Evolutionary conservation across 2,329 filamentous ascomycete species (phyloP).

Genomic region (Aspergillus ochraceus): DNA sequence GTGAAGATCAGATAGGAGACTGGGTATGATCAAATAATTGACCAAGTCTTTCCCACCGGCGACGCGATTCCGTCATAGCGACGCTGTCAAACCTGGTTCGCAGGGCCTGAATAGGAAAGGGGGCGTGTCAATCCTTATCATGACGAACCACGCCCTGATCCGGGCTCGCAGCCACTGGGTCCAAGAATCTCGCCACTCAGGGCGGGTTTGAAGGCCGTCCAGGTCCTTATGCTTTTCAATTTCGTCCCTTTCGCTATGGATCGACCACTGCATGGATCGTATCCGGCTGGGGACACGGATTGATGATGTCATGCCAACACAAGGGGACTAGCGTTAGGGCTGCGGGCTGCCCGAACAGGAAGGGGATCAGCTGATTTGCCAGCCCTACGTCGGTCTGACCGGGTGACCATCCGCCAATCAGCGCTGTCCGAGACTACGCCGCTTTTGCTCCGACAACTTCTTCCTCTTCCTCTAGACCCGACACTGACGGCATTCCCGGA

Average conservation of each 20-base stretch:
- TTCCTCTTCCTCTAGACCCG: no score
- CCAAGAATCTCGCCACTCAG: not conserved
- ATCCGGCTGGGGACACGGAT: not conserved
- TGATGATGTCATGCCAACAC: not conserved
- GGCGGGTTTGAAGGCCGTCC: not conserved
- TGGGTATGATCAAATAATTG: not conserved
- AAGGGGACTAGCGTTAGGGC: conserved; percentile 6
- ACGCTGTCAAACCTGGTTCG: conserved; percentile 2
- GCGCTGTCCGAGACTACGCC: not conserved
- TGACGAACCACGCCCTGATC: not conserved
- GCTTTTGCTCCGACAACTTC: not conserved
- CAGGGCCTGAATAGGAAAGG: not conserved
- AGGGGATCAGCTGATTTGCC: conserved; percentile 5
- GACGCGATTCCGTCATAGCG: conserved; percentile 17
- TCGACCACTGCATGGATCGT: not conserved
- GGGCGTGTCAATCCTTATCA: not conserved
- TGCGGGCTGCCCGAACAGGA: not conserved
- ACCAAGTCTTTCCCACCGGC: not conserved
- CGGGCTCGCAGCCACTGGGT: not conserved
- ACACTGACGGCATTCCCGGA: no score
- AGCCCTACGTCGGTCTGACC: conserved; percentile 1
- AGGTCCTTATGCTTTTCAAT: no score
- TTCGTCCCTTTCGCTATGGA: not conserved
- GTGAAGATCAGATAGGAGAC: not conserved
- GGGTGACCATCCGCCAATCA: not conserved